phyloP scores from a whole-genome alignment of 2,329 filamentous ascomycete species.

The Aspergillus aculeatus region DNA sequence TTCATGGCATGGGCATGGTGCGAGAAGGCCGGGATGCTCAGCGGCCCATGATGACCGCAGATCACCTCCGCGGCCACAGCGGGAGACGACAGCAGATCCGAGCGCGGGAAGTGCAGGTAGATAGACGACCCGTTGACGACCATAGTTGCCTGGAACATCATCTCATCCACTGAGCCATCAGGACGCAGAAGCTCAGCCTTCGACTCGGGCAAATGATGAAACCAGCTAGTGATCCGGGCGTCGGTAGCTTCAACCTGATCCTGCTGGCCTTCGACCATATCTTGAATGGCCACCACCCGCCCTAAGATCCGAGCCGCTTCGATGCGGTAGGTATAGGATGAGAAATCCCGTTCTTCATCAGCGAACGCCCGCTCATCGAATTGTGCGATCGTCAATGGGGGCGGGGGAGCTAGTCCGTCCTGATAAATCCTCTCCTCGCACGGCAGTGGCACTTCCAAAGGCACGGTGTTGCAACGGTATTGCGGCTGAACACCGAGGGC shows the following conservation, averaged over 20 bases:
- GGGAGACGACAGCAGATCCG: conserved; percentile 63
- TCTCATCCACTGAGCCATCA: conserved; percentile 75
- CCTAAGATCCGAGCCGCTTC: conserved; percentile 77
- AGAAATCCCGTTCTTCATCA: conserved; percentile 66
- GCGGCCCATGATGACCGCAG: conserved; percentile 41
- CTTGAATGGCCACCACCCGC: conserved; percentile 60
- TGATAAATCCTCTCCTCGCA: conserved; percentile 73
- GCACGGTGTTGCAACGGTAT: conserved; percentile 68
- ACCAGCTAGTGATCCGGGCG: conserved; percentile 68
- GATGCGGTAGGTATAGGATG: conserved; percentile 81
- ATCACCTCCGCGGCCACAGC: conserved; percentile 50
- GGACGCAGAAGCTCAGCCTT: conserved; percentile 70
- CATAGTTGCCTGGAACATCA: conserved; percentile 90
- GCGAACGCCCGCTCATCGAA: conserved; percentile 77
- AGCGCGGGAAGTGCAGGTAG: conserved; percentile 75
- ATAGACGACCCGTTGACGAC: conserved; percentile 65
- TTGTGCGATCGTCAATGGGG: conserved; percentile 65
- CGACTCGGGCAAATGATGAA: conserved; percentile 69
- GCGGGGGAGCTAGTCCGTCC: conserved; percentile 54
- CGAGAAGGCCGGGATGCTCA: conserved; percentile 41
- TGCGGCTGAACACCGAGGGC: conserved; percentile 56
- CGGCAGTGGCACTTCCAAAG: conserved; percentile 69
- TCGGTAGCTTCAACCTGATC: conserved; percentile 62
- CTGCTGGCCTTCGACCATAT: conserved; percentile 42
- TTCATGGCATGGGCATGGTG: conserved; percentile 67